Percentiles rank a stretch among this genome's conserved stretches.
phyloP scores from a whole-genome alignment of 2,329 filamentous ascomycete species.

The Neofusicoccum sp. region DNA sequence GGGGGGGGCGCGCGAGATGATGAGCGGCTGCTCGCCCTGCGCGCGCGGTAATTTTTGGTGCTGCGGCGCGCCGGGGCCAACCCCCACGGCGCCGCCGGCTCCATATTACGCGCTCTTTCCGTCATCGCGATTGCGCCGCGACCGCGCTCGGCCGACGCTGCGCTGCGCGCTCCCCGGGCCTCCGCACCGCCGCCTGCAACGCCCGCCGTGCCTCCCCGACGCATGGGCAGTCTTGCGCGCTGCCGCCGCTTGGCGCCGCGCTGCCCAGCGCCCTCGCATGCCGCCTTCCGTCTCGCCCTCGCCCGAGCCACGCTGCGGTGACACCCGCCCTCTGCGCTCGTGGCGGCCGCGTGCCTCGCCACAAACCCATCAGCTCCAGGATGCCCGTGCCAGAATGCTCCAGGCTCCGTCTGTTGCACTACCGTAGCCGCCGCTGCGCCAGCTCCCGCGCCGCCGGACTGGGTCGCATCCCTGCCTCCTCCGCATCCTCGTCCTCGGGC shows the following conservation, averaged over 20 bases:
- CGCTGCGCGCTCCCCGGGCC: slow-evolving; percentile 1
- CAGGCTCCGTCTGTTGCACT: slow-evolving; percentile 1
- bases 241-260: slow-evolving; percentile 4
- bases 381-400: background rate
- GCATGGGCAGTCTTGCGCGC: background rate
- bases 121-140: slow-evolving; percentile 2
- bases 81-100: slow-evolving; percentile 17
- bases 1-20: background rate
- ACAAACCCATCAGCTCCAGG: background rate
- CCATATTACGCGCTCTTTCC: slow-evolving; percentile 15
- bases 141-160: slow-evolving; percentile 16
- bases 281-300: no score
- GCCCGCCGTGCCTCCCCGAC: background rate
- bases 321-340: no score
- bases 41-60: slow-evolving; percentile 5
- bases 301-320: no score
- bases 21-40: background rate
- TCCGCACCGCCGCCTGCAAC: background rate
- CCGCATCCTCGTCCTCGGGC: background rate
- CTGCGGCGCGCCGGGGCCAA: background rate
- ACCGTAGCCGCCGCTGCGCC: slow-evolving; percentile 6
- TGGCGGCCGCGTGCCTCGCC: background rate
- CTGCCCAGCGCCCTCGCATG: background rate
- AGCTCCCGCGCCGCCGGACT: slow-evolving; percentile 17
- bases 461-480: slow-evolving; percentile 11